Percentiles rank a stretch among this genome's conserved stretches.
Conservation (phyloP, 2,329 filamentous ascomycete genomes). For the Scedosporium aurantiacum region DNA sequence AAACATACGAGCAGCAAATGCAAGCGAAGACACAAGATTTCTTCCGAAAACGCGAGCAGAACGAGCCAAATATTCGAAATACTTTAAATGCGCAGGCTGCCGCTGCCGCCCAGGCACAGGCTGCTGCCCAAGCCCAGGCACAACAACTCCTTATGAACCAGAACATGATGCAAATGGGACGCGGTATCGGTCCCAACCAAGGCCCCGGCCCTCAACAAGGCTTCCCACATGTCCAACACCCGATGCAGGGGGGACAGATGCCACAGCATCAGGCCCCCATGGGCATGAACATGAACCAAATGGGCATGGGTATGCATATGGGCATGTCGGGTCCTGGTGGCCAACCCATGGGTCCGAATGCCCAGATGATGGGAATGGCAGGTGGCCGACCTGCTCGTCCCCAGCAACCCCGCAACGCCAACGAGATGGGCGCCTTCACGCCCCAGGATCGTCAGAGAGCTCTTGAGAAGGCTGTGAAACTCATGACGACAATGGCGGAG, state of each 20-base stretch:
- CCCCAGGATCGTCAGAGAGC: slow-evolving; percentile 34
- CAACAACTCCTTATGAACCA: slow-evolving; percentile 42
- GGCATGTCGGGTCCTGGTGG: slow-evolving; percentile 24
- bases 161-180: slow-evolving; percentile 33
- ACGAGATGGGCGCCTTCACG: slow-evolving; percentile 27
- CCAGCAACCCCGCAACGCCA: slow-evolving; percentile 14
- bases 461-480: slow-evolving; percentile 30
- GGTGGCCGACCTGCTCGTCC: slow-evolving; percentile 19
- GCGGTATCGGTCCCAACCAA: slow-evolving; percentile 27
- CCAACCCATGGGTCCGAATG: slow-evolving; percentile 21
- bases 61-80: slow-evolving; percentile 37
- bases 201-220: slow-evolving; percentile 32
- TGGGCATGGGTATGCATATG: slow-evolving; percentile 3
- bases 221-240: slow-evolving; percentile 48
- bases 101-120: slow-evolving; percentile 26
- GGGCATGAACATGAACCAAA: slow-evolving; percentile 7
- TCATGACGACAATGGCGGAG: slow-evolving; percentile 30
- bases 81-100: slow-evolving; percentile 33
- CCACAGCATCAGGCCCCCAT: slow-evolving; percentile 29
- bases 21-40: slow-evolving; percentile 34
- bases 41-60: slow-evolving; percentile 37
- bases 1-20: slow-evolving; percentile 39
- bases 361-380: slow-evolving; percentile 25
- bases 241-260: slow-evolving; percentile 44
- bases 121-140: slow-evolving; percentile 26